A percentile compares a stretch with the other conserved stretches of the same genome.
These are phyloP conservation scores for Cucurbitaria berberidis DNA, from an alignment of 2,329 filamentous ascomycete genomes.

Conservation along the genomic window DNA sequence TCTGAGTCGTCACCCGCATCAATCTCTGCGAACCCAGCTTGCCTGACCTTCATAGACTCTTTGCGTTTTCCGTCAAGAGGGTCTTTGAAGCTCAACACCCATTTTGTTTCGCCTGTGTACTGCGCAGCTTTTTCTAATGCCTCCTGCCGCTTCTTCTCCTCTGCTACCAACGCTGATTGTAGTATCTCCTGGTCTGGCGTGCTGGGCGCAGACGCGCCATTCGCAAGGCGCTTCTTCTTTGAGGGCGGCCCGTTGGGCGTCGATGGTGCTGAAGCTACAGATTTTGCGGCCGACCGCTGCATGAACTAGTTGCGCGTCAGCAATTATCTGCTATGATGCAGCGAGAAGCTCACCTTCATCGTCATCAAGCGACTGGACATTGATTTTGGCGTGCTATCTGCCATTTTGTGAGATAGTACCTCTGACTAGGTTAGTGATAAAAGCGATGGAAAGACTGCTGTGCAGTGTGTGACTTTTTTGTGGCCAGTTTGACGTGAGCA, in stretches of 20 bases:
- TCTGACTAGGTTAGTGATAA: neutral
- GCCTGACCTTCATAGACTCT: slow-evolving; percentile 59
- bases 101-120: slow-evolving; percentile 72
- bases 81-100: slow-evolving; percentile 69
- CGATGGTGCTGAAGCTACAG: slow-evolving; percentile 55
- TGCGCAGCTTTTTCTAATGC: slow-evolving; percentile 66
- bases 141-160: slow-evolving; percentile 68
- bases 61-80: slow-evolving; percentile 50
- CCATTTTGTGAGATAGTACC: slow-evolving; percentile 27
- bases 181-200: slow-evolving; percentile 63
- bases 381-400: slow-evolving; percentile 56
- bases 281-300: slow-evolving; percentile 79
- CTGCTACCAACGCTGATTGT: slow-evolving; percentile 67
- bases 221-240: slow-evolving; percentile 68
- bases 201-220: slow-evolving; percentile 44
- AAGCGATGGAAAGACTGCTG: neutral
- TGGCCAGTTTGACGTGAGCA: neutral
- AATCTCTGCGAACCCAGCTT: slow-evolving; percentile 63
- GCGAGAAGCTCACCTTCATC: slow-evolving; percentile 69
- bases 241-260: slow-evolving; percentile 59
- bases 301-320: slow-evolving; percentile 68
- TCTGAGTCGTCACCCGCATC: slow-evolving; percentile 50
- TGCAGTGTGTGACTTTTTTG: neutral
- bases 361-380: slow-evolving; percentile 89
- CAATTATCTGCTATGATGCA: neutral